Conservation (phyloP, 345 rosid genomes). For the Conringia planisiliqua region DNA sequence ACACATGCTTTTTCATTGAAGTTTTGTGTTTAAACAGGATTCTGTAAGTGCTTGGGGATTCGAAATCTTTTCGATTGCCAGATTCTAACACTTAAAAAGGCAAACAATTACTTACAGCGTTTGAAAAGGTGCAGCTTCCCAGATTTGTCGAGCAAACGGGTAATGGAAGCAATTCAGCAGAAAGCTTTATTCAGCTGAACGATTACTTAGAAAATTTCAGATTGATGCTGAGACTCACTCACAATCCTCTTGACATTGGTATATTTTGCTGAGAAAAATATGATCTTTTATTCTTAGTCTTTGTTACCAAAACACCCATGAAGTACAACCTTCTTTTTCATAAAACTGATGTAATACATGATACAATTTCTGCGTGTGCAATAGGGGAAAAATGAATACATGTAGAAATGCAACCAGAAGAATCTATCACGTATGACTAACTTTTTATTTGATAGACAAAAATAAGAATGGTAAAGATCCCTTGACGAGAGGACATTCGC, state of each 20-base stretch:
- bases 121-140: no score
- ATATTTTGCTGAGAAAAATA: slow-evolving; percentile 13
- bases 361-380: neutral
- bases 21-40: neutral
- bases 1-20: neutral
- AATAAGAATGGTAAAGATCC: neutral
- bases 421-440: neutral
- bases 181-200: neutral
- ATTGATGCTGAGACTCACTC: slow-evolving; percentile 97
- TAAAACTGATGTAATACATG: neutral
- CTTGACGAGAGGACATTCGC: neutral
- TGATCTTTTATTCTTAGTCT: no score
- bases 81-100: no score
- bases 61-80: no score
- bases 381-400: slow-evolving; percentile 14
- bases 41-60: neutral
- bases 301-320: neutral
- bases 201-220: slow-evolving; percentile 50
- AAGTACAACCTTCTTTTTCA: neutral
- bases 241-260: slow-evolving; percentile 96
- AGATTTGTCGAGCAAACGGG: no score
- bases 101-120: no score
- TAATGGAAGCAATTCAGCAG: no score
- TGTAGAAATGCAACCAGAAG: slow-evolving; percentile 3
- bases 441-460: neutral